phyloP scores from a whole-genome alignment of 2,329 filamentous ascomycete species.

The Ophiocordyceps camponoti-floridani region DNA sequence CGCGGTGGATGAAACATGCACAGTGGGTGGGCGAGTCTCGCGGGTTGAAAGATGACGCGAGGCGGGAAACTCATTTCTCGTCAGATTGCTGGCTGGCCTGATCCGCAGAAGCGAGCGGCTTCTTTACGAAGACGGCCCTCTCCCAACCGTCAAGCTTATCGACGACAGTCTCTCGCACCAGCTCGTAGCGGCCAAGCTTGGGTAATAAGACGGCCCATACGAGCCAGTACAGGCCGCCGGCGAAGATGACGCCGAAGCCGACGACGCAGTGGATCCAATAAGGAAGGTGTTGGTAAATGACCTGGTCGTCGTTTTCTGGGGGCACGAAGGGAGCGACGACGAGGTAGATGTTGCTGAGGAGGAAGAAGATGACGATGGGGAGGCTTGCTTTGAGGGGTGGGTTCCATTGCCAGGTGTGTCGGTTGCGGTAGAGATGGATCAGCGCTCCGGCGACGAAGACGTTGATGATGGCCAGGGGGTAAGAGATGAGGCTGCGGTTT shows the following conservation, averaged over 20 bases:
- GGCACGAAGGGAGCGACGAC: conserved; percentile 41
- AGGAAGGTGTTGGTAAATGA: conserved; percentile 32
- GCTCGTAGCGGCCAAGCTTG: conserved; percentile 32
- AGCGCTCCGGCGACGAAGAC: conserved; percentile 34
- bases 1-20: no score
- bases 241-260: conserved; percentile 32
- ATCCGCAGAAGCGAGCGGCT: conserved; percentile 12
- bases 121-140: conserved; percentile 30
- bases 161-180: conserved; percentile 34
- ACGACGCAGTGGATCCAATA: conserved; percentile 42
- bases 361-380: conserved; percentile 38
- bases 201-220: conserved; percentile 35
- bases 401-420: conserved; percentile 28
- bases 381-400: conserved; percentile 36
- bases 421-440: conserved; percentile 33
- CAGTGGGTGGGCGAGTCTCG: no score
- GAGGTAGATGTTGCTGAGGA: conserved; percentile 42
- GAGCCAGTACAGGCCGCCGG: conserved; percentile 36
- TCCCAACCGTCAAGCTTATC: conserved; percentile 47
- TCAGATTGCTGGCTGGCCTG: no score
- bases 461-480: conserved; percentile 42
- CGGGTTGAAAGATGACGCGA: no score
- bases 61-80: no score
- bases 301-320: conserved; percentile 27
- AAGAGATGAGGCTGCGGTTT: conserved; percentile 36